A percentile compares a stretch with the other conserved stretches of the same genome.
Evolutionary conservation across 2,329 filamentous ascomycete species (phyloP).

Genomic region (Hymenoscyphus salicellus): DNA sequence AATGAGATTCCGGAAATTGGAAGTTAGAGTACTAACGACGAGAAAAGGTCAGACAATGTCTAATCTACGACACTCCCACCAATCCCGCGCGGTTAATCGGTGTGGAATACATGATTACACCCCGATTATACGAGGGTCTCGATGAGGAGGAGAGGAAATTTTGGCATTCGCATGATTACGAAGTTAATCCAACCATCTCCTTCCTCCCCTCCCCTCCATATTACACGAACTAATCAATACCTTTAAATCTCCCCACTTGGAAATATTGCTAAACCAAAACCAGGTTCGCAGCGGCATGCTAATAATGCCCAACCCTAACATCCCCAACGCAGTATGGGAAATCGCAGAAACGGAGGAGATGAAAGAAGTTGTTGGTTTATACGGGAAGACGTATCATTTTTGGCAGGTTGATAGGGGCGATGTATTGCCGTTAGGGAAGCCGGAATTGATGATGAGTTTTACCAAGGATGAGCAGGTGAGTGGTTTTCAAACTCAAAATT

Average conservation of each 20-base stretch:
- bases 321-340: constrained; percentile 67
- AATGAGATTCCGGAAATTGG: not conserved
- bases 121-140: constrained; percentile 64
- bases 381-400: constrained; percentile 81
- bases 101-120: constrained; percentile 71
- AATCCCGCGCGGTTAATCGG: constrained; percentile 72
- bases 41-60: constrained; percentile 73
- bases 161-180: constrained; percentile 66
- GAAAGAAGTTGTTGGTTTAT: constrained; percentile 69
- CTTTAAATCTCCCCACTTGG: too few relatives aligned
- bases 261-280: not conserved
- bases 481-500: constrained; percentile 29
- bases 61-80: constrained; percentile 73
- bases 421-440: constrained; percentile 55
- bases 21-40: not conserved
- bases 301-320: constrained; percentile 62
- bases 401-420: constrained; percentile 82
- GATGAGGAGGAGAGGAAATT: constrained; percentile 65
- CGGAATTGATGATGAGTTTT: constrained; percentile 64
- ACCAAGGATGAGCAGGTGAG: constrained; percentile 46
- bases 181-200: constrained; percentile 65
- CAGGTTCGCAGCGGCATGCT: constrained; percentile 58
- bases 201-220: constrained; percentile 6
- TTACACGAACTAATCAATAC: not conserved
- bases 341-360: constrained; percentile 75